A percentile compares a stretch with the other conserved stretches of the same genome.
Conservation (phyloP, 495 filamentous ascomycete species). For the Penicillium psychrofluorescens region DNA sequence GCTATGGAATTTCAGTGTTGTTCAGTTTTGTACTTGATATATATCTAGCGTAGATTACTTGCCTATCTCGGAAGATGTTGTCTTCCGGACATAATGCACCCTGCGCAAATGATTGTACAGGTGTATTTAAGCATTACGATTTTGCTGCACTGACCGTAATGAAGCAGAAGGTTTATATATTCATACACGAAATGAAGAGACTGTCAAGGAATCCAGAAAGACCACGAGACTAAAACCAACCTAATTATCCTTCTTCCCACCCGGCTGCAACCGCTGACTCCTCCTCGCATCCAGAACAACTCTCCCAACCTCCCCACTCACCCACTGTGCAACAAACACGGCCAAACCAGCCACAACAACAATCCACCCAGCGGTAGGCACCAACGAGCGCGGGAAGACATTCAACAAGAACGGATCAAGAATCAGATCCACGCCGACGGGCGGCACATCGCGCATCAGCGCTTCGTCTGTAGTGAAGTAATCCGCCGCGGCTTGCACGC, state of each 20-base stretch:
- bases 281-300: conserved; percentile 15
- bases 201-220: too few species aligned
- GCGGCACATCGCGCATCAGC: conserved; percentile 69
- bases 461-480: conserved; percentile 68
- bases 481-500: conserved; percentile 68
- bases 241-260: conserved; percentile 17
- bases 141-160: too few species aligned
- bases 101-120: too few species aligned
- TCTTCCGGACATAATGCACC: too few species aligned
- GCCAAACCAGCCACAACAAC: conserved; percentile 45
- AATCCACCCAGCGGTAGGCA: conserved; percentile 59
- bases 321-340: conserved; percentile 35
- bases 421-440: conserved; percentile 75
- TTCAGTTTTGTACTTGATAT: too few species aligned
- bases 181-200: too few species aligned
- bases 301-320: conserved; percentile 20
- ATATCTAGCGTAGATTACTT: too few species aligned
- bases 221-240: too few species aligned
- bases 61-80: too few species aligned
- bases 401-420: conserved; percentile 79
- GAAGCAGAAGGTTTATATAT: too few species aligned
- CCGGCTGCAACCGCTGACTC: conserved; percentile 1
- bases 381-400: conserved; percentile 60
- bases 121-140: too few species aligned
- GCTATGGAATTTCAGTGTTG: background rate